A percentile compares a stretch with the other conserved stretches of the same genome.
These are phyloP conservation scores for Verticillium albo-atrum DNA, from an alignment of 2,329 filamentous ascomycete genomes.

Conservation along the genomic window DNA sequence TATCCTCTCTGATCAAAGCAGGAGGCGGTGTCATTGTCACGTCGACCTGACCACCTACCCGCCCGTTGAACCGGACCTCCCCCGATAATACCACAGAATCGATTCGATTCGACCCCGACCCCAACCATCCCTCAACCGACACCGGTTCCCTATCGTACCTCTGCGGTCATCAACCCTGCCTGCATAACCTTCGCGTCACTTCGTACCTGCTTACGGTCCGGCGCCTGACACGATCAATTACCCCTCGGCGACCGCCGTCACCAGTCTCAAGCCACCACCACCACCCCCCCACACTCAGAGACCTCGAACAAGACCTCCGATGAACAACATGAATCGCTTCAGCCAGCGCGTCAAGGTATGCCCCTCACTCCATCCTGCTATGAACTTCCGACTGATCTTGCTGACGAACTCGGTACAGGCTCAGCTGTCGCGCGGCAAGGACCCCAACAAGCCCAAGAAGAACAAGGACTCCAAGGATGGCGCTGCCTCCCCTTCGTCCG, in stretches of 20 bases:
- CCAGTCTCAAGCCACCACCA: not conserved
- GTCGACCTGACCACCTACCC: not conserved
- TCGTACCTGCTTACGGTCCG: not conserved
- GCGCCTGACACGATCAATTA: not conserved
- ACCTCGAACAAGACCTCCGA: slow-evolving; percentile 8
- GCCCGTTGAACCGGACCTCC: not conserved
- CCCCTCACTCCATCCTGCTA: slow-evolving; percentile 5
- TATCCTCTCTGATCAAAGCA: not conserved
- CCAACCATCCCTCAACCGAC: not conserved
- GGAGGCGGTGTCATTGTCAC: not conserved
- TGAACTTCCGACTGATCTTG: slow-evolving; percentile 35
- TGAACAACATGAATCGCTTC: slow-evolving; percentile 87
- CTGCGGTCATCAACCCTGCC: not conserved
- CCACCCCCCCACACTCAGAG: slow-evolving; percentile 9
- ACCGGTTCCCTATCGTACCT: not conserved
- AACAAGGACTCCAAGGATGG: slow-evolving; percentile 70
- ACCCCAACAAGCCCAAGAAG: slow-evolving; percentile 78
- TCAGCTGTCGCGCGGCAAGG: slow-evolving; percentile 90
- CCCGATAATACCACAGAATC: not conserved
- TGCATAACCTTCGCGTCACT: not conserved
- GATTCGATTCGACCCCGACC: not conserved
- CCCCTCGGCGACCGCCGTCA: not conserved
- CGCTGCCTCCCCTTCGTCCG: slow-evolving; percentile 71
- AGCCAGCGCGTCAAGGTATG: slow-evolving; percentile 59
- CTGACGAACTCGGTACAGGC: slow-evolving; percentile 42